Percentiles rank a stretch among this genome's conserved stretches.
Evolutionary conservation across 139 green algal genomes (phyloP).

Genomic region (Coccomyxa sp.): DNA sequence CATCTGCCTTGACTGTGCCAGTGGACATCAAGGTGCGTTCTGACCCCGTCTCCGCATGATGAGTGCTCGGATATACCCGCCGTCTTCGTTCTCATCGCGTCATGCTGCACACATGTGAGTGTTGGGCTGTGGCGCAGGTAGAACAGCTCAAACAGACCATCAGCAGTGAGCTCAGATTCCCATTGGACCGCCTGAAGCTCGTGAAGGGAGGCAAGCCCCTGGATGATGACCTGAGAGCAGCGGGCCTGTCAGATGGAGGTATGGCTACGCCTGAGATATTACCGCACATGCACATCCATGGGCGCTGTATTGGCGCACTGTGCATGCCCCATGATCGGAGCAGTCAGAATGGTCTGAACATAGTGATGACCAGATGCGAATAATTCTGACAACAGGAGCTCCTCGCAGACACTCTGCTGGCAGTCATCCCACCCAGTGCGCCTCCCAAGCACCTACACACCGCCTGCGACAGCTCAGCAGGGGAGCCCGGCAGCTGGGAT

Average conservation of each 20-base stretch:
- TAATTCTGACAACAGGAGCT: not conserved
- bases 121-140: conserved; percentile 9
- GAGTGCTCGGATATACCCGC: too few relatives aligned
- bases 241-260: conserved; percentile 4
- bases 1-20: too few relatives aligned
- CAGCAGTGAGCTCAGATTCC: not conserved
- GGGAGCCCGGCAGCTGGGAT: not conserved
- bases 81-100: too few relatives aligned
- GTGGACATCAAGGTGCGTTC: too few relatives aligned
- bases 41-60: too few relatives aligned
- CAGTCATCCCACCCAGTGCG: not conserved
- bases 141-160: not conserved
- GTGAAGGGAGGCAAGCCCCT: conserved; percentile 8
- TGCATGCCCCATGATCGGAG: too few relatives aligned
- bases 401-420: not conserved
- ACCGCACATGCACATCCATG: too few relatives aligned
- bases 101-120: too few relatives aligned
- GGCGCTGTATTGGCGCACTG: too few relatives aligned
- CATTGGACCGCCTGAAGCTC: conserved; percentile 6
- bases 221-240: not conserved
- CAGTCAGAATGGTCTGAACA: too few relatives aligned
- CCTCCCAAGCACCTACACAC: not conserved
- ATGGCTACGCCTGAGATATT: too few relatives aligned
- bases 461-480: not conserved
- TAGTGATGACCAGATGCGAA: too few relatives aligned